Evolutionary conservation across 352 stramenopile species (phyloP).

Genomic region (Pythium sukuiense): DNA sequence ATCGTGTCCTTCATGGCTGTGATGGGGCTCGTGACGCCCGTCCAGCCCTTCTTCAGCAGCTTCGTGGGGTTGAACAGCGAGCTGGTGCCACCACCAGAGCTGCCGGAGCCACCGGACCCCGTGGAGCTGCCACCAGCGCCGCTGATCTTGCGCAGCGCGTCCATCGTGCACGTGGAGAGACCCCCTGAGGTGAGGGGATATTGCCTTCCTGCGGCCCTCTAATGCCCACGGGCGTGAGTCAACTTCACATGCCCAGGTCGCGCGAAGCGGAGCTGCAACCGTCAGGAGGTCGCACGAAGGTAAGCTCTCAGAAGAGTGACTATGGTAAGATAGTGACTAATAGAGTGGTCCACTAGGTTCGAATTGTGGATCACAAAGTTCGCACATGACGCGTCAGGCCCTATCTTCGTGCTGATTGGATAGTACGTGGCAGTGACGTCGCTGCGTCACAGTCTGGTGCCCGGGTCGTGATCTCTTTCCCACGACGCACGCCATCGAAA

Average conservation of each 20-base stretch:
- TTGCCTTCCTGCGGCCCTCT: background rate
- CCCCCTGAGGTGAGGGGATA: background rate
- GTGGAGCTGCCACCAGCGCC: constrained; percentile 6
- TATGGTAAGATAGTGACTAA: background rate
- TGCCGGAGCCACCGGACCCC: background rate
- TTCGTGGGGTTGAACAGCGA: constrained; percentile 55
- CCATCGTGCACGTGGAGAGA: constrained; percentile 16
- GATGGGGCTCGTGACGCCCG: constrained; percentile 61
- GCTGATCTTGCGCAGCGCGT: constrained; percentile 26
- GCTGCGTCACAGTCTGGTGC: constrained; percentile 11
- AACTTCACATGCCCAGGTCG: constrained; percentile 23
- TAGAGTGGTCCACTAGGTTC: background rate
- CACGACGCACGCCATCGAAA: constrained; percentile 5
- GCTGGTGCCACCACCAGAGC: constrained; percentile 27
- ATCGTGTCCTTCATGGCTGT: constrained; percentile 66
- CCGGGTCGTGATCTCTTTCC: constrained; percentile 1
- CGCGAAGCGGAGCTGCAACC: constrained; percentile 18
- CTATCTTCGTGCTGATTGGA: constrained; percentile 11
- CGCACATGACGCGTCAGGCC: constrained; percentile 9
- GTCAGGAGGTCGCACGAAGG: constrained; percentile 18
- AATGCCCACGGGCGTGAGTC: background rate
- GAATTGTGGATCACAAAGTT: constrained; percentile 11
- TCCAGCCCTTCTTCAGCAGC: constrained; percentile 69
- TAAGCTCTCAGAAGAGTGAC: background rate
- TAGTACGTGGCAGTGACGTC: constrained; percentile 4